phyloP scores from a whole-genome alignment of 2,329 filamentous ascomycete species.

The Aspergillus fijiensis region DNA sequence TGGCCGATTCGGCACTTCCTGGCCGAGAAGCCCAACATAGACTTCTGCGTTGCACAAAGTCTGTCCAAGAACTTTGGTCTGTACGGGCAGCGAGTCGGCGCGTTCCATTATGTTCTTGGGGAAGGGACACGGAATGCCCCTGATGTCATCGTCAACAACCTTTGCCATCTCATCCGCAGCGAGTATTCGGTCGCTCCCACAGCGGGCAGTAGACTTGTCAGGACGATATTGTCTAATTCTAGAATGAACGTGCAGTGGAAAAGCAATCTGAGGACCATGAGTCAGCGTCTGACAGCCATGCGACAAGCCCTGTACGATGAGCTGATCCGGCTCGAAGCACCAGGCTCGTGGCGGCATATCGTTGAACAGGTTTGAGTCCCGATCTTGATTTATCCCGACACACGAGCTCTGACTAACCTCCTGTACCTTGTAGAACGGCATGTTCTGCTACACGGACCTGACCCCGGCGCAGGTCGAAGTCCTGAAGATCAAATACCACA shows the following conservation, averaged over 20 bases:
- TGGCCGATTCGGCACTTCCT: constrained; percentile 90
- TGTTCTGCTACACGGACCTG: constrained; percentile 80
- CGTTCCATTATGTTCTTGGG: constrained; percentile 66
- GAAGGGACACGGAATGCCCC: constrained; percentile 28
- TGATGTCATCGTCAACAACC: constrained; percentile 36
- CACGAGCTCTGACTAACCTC: not conserved
- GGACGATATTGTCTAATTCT: constrained; percentile 74
- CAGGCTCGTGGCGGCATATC: constrained; percentile 96
- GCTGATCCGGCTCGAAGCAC: constrained; percentile 79
- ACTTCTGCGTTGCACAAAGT: constrained; percentile 58
- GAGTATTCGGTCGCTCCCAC: constrained; percentile 62
- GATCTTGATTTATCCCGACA: not conserved
- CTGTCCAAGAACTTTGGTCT: constrained; percentile 73
- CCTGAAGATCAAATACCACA: constrained; percentile 43
- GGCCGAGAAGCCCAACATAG: constrained; percentile 71
- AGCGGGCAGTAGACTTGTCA: constrained; percentile 83
- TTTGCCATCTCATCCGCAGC: constrained; percentile 41
- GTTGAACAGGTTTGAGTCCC: constrained; percentile 73
- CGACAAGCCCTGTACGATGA: constrained; percentile 73
- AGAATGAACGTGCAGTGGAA: constrained; percentile 84
- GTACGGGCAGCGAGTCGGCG: constrained; percentile 91
- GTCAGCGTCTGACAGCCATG: constrained; percentile 90
- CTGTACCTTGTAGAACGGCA: constrained; percentile 57
- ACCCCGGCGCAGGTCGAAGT: constrained; percentile 45
- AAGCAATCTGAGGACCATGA: constrained; percentile 85